These are phyloP conservation scores for Hysterangium stoloniferum DNA, from an alignment of 768 basidiomycete species.

Conservation along the genomic window DNA sequence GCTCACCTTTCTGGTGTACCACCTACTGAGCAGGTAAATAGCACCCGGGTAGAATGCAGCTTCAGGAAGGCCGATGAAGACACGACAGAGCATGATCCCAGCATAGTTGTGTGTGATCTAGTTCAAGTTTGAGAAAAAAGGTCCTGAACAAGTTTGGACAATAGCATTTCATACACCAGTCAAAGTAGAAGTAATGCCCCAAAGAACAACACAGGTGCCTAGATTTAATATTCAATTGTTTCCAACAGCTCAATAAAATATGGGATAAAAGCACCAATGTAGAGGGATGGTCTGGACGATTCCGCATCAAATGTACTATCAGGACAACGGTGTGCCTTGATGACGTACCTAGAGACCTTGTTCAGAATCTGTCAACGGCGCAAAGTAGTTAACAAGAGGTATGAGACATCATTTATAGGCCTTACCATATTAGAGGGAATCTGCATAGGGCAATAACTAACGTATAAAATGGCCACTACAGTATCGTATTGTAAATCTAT, in stretches of 20 bases:
- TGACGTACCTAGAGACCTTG: constrained; percentile 39
- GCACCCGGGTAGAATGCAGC: constrained; percentile 59
- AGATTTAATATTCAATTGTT: neutral
- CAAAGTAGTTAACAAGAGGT: constrained; percentile 1
- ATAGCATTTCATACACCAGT: constrained; percentile 46
- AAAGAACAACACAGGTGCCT: constrained; percentile 42
- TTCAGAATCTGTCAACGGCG: constrained; percentile 41
- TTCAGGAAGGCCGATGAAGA: constrained; percentile 60
- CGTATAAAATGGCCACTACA: constrained; percentile 46
- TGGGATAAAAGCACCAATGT: constrained; percentile 34
- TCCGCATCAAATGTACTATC: neutral
- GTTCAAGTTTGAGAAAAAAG: neutral
- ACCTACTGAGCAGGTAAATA: constrained; percentile 30
- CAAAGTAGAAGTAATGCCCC: constrained; percentile 56
- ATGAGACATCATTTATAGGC: neutral
- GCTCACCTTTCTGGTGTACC: constrained; percentile 30
- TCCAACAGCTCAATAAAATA: neutral
- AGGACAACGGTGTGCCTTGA: neutral
- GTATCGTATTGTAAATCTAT: constrained; percentile 48
- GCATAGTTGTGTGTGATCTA: constrained; percentile 48
- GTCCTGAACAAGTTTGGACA: neutral
- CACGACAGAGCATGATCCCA: constrained; percentile 47
- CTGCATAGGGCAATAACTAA: constrained; percentile 54
- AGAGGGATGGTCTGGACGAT: constrained; percentile 44
- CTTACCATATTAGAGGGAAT: constrained; percentile 61